Base-by-base conservation (phyloP, 2,329 filamentous ascomycete genomes). In the Grosmannia clavigera region DNA sequence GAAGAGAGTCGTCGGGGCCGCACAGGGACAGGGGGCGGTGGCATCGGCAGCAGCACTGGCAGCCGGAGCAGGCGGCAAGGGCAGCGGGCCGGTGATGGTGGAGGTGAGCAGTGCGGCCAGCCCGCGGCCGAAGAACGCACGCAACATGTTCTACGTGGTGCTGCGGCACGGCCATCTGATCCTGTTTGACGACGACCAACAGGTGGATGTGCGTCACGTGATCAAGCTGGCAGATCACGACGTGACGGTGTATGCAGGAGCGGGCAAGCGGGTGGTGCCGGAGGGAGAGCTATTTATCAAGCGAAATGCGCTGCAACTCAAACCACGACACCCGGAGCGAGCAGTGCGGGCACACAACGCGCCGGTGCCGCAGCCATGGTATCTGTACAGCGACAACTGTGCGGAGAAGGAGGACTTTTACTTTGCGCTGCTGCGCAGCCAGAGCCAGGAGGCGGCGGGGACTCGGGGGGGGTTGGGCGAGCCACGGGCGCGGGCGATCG, bases 381-480 rank as follows among this genome's bases (percentile, higher is more conserved):
- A 86, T 69, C 78, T 99, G 5, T 99, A 97, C 72, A 95, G 90
- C 0, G 91, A 97, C 65, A 96, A 95, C 68, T 90, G 90, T 70
- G 96, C 92, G 0, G 90, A 94, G 55, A 99, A 99, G 72, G 94
- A 99, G 72, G 94, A 99, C 70, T 97, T 99, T 73, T 99, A 99
- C 71, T 92, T 96, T 72, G 88, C 92, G 14, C 78, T 99, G 66
- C 77, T 99, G 48, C 85, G 86, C 67, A 95, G 92, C 64, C 88
- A 95, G 69, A 56, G 55, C 38, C 55, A 56, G 55, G 55, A 56
- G 38, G 25, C 14, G 38, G 55, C 6, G 33, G 12, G 38, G 25
- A 3, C 38, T 1, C n/a, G n/a, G 1, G 54, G 16, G 1, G n/a
- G 54, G 1, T 86, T 91, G 65, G 76, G 77, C 25, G 81, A 84